Evolutionary conservation across 208 protist species (phyloP).

Genomic region (Phytomonas serpens): DNA sequence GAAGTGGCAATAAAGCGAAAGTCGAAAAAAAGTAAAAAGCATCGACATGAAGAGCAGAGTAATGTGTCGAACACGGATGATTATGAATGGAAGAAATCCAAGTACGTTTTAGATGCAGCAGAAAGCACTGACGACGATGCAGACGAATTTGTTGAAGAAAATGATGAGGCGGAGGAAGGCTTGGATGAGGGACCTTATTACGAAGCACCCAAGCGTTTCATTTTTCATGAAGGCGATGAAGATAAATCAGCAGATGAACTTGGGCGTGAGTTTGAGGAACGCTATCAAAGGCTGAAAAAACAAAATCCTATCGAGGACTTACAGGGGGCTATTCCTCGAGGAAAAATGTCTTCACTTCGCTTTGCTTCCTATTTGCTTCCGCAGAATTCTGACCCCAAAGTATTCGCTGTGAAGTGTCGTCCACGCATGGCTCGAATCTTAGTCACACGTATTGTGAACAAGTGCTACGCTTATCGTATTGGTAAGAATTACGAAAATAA

Average conservation of each 20-base stretch:
- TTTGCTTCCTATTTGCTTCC: constrained; percentile 73
- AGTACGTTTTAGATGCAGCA: constrained; percentile 25
- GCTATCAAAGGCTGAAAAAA: constrained; percentile 11
- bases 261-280: constrained; percentile 72
- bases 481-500: constrained; percentile 67
- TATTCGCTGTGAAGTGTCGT: constrained; percentile 84
- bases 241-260: constrained; percentile 64
- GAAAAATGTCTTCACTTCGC: constrained; percentile 56
- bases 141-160: constrained; percentile 34
- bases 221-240: constrained; percentile 68
- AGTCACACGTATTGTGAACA: constrained; percentile 88
- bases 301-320: neutral
- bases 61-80: neutral
- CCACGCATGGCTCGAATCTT: constrained; percentile 78
- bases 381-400: constrained; percentile 73
- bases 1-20: neutral
- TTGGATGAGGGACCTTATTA: neutral
- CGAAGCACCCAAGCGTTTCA: constrained; percentile 23
- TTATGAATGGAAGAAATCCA: constrained; percentile 12
- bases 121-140: constrained; percentile 28
- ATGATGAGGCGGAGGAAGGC: constrained; percentile 22
- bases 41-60: neutral
- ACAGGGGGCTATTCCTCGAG: constrained; percentile 3
- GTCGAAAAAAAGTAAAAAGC: neutral
- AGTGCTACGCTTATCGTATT: constrained; percentile 84